Evolutionary conservation across 1,139 yeast species (phyloP).

Genomic region (Lodderomyces jiufengensis): DNA sequence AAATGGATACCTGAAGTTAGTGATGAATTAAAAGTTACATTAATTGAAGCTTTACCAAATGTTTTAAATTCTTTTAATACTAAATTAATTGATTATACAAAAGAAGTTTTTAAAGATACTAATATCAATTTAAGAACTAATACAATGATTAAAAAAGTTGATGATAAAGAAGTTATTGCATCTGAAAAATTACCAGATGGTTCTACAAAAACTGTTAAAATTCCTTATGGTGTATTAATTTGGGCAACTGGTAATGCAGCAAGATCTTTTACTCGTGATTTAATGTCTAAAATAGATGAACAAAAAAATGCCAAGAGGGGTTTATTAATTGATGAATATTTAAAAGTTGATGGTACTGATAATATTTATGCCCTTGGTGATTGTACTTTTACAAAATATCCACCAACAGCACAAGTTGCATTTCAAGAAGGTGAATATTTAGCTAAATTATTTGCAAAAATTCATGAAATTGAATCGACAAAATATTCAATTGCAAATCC

Average conservation of each 20-base stretch:
- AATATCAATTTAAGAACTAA: slow-evolving; percentile 74
- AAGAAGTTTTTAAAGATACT: slow-evolving; percentile 74
- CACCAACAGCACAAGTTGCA: slow-evolving; percentile 98
- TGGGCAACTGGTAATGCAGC: slow-evolving; percentile 99
- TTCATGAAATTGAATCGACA: slow-evolving; percentile 65
- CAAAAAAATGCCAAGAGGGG: slow-evolving; percentile 92
- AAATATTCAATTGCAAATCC: slow-evolving; percentile 36
- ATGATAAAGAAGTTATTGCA: slow-evolving; percentile 63
- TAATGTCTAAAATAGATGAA: slow-evolving; percentile 68
- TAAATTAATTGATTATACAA: slow-evolving; percentile 80
- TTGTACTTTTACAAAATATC: slow-evolving; percentile 85
- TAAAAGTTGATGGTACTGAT: slow-evolving; percentile 79
- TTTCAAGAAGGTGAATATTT: slow-evolving; percentile 89
- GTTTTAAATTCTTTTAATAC: slow-evolving; percentile 85
- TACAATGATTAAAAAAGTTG: slow-evolving; percentile 86
- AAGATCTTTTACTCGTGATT: slow-evolving; percentile 66
- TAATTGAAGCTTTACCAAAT: slow-evolving; percentile 89
- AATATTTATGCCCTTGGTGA: slow-evolving; percentile 91
- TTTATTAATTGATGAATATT: slow-evolving; percentile 74
- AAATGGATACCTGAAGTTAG: slow-evolving; percentile 89
- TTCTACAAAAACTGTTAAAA: slow-evolving; percentile 49
- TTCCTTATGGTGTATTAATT: slow-evolving; percentile 85
- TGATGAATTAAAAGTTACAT: slow-evolving; percentile 73
- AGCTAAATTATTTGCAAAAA: slow-evolving; percentile 64
- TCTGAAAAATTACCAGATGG: slow-evolving; percentile 50